Percentiles rank a stretch among this genome's conserved stretches.
phyloP scores from a whole-genome alignment of 2,329 filamentous ascomycete genomes.

The Hymenoscyphus linearis region DNA sequence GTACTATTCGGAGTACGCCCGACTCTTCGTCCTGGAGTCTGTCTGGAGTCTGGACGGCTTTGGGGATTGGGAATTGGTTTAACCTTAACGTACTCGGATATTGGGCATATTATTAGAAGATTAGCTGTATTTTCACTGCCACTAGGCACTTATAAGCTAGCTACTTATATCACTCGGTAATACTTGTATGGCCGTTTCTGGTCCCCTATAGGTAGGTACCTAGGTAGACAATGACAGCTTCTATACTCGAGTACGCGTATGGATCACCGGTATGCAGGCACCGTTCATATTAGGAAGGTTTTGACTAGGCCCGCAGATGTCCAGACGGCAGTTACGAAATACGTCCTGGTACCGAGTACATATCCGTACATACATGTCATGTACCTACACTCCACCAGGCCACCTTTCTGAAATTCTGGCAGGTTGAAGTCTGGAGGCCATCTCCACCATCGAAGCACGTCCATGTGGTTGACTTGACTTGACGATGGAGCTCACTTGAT shows the following conservation, averaged over 20 bases:
- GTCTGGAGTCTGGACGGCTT: no score
- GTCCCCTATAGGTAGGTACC: no score
- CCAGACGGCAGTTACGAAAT: neutral
- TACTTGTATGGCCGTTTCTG: neutral
- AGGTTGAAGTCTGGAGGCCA: no score
- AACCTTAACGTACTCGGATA: neutral
- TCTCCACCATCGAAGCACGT: neutral
- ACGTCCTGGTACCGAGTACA: neutral
- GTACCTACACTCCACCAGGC: no score
- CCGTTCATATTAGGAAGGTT: constrained; percentile 10
- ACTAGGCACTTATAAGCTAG: neutral
- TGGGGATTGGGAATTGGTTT: neutral
- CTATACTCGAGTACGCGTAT: neutral
- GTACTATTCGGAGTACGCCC: neutral
- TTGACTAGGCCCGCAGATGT: neutral
- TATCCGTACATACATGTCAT: no score
- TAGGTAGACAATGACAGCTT: neutral
- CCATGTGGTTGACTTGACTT: no score
- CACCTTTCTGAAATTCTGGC: no score
- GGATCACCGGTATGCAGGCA: constrained; percentile 19
- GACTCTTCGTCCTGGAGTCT: neutral
- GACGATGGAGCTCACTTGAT: neutral
- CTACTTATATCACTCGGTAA: neutral
- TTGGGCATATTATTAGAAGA: no score
- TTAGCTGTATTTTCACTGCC: neutral